Percentiles rank a stretch among this genome's conserved stretches.
These are phyloP conservation scores for Trichoderma sp. DNA, from an alignment of 2,329 filamentous ascomycete species.

Conservation along the genomic window DNA sequence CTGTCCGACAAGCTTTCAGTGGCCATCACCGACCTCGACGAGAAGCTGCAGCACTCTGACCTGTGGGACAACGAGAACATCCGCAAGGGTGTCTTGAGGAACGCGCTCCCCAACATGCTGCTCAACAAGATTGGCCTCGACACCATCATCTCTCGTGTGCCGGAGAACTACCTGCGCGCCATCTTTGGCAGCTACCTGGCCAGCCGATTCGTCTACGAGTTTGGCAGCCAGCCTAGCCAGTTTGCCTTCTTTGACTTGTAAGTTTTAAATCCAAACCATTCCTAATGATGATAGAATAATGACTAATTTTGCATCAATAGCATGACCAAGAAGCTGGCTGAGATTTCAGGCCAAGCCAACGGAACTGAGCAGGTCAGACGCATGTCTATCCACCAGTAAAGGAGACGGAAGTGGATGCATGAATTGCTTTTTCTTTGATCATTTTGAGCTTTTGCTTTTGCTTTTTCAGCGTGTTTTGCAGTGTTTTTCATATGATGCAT, in stretches of 20 bases:
- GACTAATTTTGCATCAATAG: constrained; percentile 35
- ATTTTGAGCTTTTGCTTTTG: not conserved
- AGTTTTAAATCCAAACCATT: constrained; percentile 41
- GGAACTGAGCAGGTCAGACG: constrained; percentile 31
- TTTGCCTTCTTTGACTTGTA: constrained; percentile 99
- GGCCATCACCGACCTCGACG: constrained; percentile 93
- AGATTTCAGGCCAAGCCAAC: constrained; percentile 33
- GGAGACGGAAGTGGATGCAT: not conserved
- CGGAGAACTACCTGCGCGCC: constrained; percentile 84
- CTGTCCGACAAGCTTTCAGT: constrained; percentile 86
- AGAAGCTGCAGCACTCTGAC: constrained; percentile 90
- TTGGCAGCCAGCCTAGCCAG: constrained; percentile 86
- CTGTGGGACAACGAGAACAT: constrained; percentile 83
- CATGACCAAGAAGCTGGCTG: constrained; percentile 64
- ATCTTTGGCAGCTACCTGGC: constrained; percentile 97
- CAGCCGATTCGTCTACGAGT: constrained; percentile 93
- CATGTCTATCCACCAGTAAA: constrained; percentile 26
- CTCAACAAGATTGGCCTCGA: constrained; percentile 88
- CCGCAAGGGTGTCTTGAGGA: constrained; percentile 71
- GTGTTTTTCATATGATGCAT: constrained; percentile 12
- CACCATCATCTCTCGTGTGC: constrained; percentile 80
- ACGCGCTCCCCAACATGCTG: constrained; percentile 82
- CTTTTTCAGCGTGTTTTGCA: constrained; percentile 10
- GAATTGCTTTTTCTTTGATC: not conserved
- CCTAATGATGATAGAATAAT: not conserved